A percentile compares a stretch with the other conserved stretches of the same genome.
phyloP scores from a whole-genome alignment of 73 alveolate genomes.

The Paramecium pentaurelia region DNA sequence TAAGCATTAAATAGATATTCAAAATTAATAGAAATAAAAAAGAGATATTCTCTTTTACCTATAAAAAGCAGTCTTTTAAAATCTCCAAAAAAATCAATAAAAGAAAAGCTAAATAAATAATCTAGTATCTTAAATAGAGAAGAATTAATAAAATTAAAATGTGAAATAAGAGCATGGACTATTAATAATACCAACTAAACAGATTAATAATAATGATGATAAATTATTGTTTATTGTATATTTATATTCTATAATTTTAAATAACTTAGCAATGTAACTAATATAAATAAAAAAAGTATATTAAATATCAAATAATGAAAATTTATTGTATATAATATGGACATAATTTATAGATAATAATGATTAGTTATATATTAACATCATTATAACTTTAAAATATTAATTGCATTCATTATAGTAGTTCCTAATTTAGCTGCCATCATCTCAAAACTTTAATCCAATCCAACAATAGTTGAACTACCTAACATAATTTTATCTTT shows the following conservation, averaged over 20 bases:
- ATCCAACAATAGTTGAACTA: slow-evolving; percentile 20
- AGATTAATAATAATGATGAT: neutral
- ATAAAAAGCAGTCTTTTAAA: neutral
- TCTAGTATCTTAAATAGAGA: neutral
- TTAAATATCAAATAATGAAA: no score
- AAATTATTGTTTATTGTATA: neutral
- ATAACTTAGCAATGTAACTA: neutral
- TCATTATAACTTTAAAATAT: neutral
- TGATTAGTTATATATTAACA: neutral
- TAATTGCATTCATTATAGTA: neutral
- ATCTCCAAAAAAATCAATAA: neutral
- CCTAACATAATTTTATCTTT: slow-evolving; percentile 30
- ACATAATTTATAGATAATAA: neutral
- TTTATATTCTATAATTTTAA: neutral
- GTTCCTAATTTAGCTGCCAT: slow-evolving; percentile 31
- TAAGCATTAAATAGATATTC: neutral
- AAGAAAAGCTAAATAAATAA: neutral
- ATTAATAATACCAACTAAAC: neutral
- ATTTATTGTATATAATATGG: no score
- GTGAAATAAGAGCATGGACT: slow-evolving; percentile 3
- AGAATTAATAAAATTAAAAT: neutral
- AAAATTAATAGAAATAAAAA: neutral
- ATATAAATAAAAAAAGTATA: no score
- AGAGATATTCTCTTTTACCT: neutral
- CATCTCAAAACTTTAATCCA: slow-evolving; percentile 39